A percentile compares a stretch with the other conserved stretches of the same genome.
phyloP scores from a whole-genome alignment of 2,329 filamentous ascomycete genomes.

The Monilinia fructigena region DNA sequence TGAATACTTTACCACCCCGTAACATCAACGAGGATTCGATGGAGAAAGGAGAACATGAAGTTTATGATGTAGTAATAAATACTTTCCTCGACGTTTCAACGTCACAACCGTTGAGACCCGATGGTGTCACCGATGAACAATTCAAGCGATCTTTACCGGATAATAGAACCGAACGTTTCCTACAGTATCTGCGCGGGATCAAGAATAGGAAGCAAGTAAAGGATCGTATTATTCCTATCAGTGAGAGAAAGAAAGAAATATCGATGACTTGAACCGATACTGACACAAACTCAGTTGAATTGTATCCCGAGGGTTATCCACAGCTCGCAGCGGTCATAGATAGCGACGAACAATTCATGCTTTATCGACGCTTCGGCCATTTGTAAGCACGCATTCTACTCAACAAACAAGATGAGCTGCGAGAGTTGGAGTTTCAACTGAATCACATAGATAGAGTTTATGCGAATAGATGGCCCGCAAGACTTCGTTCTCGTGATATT shows the following conservation, averaged over 20 bases:
- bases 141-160: background rate
- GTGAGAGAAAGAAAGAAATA: background rate
- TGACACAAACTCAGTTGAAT: constrained; percentile 21
- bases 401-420: constrained; percentile 31
- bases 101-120: background rate
- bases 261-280: too few relatives aligned
- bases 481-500: constrained; percentile 20
- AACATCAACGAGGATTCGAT: background rate
- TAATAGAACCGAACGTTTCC: background rate
- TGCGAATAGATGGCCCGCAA: background rate
- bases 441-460: constrained; percentile 25
- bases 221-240: background rate
- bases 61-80: background rate
- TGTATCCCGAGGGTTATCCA: constrained; percentile 41
- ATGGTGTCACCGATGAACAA: background rate
- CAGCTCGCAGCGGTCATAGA: constrained; percentile 42
- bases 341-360: constrained; percentile 44
- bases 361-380: constrained; percentile 45
- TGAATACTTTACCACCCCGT: background rate
- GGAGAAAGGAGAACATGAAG: background rate
- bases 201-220: background rate
- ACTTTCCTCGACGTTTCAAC: background rate
- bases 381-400: constrained; percentile 42
- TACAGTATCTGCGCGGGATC: background rate
- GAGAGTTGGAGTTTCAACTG: constrained; percentile 25